These are phyloP conservation scores for Suhomyces panamericanus DNA, from an alignment of 1,139 yeast genomes.

Conservation along the genomic window DNA sequence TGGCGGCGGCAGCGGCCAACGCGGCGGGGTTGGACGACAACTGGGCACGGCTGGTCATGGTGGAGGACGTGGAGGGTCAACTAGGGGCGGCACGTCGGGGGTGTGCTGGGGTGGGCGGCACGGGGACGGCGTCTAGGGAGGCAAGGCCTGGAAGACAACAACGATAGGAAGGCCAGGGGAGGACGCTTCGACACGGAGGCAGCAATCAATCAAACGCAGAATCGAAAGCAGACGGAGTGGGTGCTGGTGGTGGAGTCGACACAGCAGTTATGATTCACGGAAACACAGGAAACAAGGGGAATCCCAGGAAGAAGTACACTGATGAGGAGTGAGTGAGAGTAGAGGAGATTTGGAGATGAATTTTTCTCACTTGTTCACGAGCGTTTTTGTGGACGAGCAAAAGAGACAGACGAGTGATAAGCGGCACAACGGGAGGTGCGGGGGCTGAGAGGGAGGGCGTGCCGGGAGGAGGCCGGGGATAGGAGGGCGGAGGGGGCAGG, in stretches of 20 bases:
- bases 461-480: neutral
- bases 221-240: neutral
- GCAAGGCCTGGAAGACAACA: neutral
- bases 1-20: slow-evolving; percentile 40
- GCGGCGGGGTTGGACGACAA: slow-evolving; percentile 38
- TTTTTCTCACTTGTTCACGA: slow-evolving; percentile 11
- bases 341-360: slow-evolving; percentile 9
- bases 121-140: neutral
- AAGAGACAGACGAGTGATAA: slow-evolving; percentile 3
- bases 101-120: neutral
- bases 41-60: slow-evolving; percentile 29
- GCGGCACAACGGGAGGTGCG: neutral
- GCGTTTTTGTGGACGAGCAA: slow-evolving; percentile 8
- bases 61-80: neutral
- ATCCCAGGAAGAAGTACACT: slow-evolving; percentile 1
- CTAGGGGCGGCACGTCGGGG: neutral
- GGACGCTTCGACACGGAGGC: neutral
- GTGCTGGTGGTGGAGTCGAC: no score
- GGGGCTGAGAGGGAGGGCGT: neutral
- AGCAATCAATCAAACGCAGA: neutral
- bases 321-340: slow-evolving; percentile 9
- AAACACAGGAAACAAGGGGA: neutral
- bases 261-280: neutral
- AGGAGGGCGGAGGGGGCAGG: no score
- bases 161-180: neutral